phyloP scores from a whole-genome alignment of 2,329 filamentous ascomycete genomes.

The Paecilomyces formosus region DNA sequence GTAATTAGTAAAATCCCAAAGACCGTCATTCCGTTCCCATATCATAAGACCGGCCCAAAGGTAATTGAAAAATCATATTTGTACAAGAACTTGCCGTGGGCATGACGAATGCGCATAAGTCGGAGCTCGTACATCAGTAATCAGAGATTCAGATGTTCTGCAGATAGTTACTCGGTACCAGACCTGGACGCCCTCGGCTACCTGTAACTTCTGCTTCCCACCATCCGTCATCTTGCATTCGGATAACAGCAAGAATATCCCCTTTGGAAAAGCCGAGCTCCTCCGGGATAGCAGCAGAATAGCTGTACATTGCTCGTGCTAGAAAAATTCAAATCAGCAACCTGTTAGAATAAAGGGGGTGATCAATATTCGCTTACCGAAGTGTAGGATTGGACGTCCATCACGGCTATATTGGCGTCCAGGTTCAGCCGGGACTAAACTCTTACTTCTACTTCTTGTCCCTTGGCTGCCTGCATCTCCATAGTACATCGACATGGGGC shows the following conservation, averaged over 20 bases:
- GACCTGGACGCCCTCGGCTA: slow-evolving; percentile 40
- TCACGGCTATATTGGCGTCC: slow-evolving; percentile 70
- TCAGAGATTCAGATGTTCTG: slow-evolving; percentile 44
- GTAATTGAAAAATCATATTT: neutral
- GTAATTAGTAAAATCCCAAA: neutral
- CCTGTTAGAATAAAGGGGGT: neutral
- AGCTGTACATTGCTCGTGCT: slow-evolving; percentile 93
- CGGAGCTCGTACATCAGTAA: neutral
- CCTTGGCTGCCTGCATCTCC: slow-evolving; percentile 44
- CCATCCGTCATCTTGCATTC: slow-evolving; percentile 96
- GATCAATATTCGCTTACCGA: slow-evolving; percentile 59
- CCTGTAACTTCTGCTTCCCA: slow-evolving; percentile 92
- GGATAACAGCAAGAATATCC: slow-evolving; percentile 78
- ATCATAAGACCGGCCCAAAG: neutral
- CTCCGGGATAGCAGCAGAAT: slow-evolving; percentile 89
- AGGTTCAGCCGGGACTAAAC: slow-evolving; percentile 68
- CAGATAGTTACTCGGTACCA: slow-evolving; percentile 62
- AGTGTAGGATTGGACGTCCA: slow-evolving; percentile 82
- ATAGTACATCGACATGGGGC: slow-evolving; percentile 44
- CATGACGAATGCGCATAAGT: slow-evolving; percentile 6
- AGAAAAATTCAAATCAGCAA: slow-evolving; percentile 15
- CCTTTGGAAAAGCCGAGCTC: slow-evolving; percentile 90
- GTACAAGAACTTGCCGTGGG: slow-evolving; percentile 12
- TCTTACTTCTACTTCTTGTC: slow-evolving; percentile 63
- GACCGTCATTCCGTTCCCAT: neutral